Conservation (phyloP, 2,329 filamentous ascomycete species). For the Ambrosiella cleistominuta region DNA sequence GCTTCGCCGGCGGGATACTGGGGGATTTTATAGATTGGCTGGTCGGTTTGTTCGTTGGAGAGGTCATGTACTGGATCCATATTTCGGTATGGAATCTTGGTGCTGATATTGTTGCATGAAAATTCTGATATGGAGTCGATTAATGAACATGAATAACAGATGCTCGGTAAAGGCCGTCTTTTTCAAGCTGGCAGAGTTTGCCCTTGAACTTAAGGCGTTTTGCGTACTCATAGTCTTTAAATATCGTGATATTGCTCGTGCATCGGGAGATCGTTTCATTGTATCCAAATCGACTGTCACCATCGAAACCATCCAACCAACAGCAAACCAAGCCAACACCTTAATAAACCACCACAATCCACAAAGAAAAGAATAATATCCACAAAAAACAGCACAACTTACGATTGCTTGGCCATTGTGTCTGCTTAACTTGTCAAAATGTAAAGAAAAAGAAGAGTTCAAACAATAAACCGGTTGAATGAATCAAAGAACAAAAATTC, state of each 20-base stretch:
- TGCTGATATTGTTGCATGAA: no score
- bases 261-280: not conserved
- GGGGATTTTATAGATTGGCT: not conserved
- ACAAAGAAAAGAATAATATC: not conserved
- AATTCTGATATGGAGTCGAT: not conserved
- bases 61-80: not conserved
- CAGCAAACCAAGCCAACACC: not conserved
- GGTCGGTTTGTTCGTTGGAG: not conserved
- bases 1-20: no score
- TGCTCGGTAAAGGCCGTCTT: not conserved
- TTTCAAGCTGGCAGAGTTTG: not conserved
- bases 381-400: slow-evolving; percentile 22
- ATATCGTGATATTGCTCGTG: not conserved
- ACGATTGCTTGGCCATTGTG: slow-evolving; percentile 48
- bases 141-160: no score
- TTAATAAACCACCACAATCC: not conserved
- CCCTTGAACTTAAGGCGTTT: not conserved
- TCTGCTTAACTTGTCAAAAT: slow-evolving; percentile 23
- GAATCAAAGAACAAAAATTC: slow-evolving; percentile 5
- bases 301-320: no score
- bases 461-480: slow-evolving; percentile 11
- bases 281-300: no score
- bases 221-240: no score
- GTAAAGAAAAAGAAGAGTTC: slow-evolving; percentile 9
- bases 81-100: no score